Base-by-base conservation (phyloP, 2,329 filamentous ascomycete genomes). In the Chaetomiaceae sp. region DNA sequence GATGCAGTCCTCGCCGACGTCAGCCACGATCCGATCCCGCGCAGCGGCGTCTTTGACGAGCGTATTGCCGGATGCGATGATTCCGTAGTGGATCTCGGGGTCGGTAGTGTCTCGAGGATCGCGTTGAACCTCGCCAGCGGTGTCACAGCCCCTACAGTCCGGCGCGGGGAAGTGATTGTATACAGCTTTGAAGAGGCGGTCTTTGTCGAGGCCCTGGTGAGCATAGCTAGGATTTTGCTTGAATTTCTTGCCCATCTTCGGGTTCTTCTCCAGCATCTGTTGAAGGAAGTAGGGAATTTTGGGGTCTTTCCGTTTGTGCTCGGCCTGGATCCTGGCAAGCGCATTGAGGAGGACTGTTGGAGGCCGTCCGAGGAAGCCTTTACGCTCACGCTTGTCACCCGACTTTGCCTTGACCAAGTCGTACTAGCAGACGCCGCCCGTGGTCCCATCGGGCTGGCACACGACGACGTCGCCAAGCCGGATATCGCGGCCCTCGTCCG, bases 401-500 rank as follows among this genome's bases (percentile, higher is more conserved):
- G n/a, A n/a, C n/a, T n/a, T n/a, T n/a, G n/a, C n/a, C n/a, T 65
- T 66, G 4, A 63, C 64, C 45, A 61, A 64, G 27, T 65, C 61
- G 47, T 69, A 70, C 23, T 70, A 67, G 7, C 68, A 40, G 2
- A 70, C 62, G 1, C 64, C 56, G n/a, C 50, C 44, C 1, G 59
- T 45, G 0, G 50, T 53, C 37, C 57, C 43, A 6, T 57, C 40
- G 11, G 62, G 53, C 6, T 46, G 42, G 33, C 64, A 63, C 7
- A 72, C 47, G 12, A 68, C 66, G 19, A 69, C 46, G 43, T 69
- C 66, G 6, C 67, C 66, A 0, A 69, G 64, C 4, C 70, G 65
- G 1, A 74, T 65, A n/a, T 73, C 69, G 25, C n/a, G n/a, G n/a
- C n/a, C n/a, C 68, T 56, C 6, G 63, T 55, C 2, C 1, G 71